Evolutionary conservation across 805 yeast species (phyloP).

Genomic region (Candida sphagnicola): DNA sequence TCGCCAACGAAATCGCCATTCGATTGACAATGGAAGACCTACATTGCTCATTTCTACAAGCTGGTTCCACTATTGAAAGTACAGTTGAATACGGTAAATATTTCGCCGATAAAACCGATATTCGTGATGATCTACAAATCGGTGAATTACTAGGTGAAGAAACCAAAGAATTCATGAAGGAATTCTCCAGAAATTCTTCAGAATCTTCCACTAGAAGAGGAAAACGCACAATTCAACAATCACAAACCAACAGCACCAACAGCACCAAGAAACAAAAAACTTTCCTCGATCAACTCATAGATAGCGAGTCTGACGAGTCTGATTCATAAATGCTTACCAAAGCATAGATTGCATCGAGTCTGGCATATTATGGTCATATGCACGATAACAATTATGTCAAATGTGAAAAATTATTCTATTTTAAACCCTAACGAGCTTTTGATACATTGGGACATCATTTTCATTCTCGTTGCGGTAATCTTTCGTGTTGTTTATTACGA

Average conservation of each 20-base stretch:
- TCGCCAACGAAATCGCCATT: slow-evolving; percentile 60
- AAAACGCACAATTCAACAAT: no score
- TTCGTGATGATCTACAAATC: slow-evolving; percentile 24
- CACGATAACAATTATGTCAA: background rate
- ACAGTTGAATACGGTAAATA: slow-evolving; percentile 47
- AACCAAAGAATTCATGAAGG: slow-evolving; percentile 8
- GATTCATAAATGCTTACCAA: no score
- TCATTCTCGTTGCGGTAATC: background rate
- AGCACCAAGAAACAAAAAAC: background rate
- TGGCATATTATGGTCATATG: no score
- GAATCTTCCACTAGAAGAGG: background rate
- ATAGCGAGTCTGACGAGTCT: background rate
- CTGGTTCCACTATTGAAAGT: slow-evolving; percentile 42
- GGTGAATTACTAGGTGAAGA: slow-evolving; percentile 10
- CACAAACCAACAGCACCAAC: no score
- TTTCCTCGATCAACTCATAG: background rate
- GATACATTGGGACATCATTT: background rate
- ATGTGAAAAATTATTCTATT: background rate
- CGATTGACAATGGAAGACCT: slow-evolving; percentile 48
- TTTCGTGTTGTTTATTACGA: background rate
- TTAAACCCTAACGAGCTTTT: no score
- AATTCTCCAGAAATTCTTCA: slow-evolving; percentile 1
- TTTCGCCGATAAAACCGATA: slow-evolving; percentile 27
- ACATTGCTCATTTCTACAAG: slow-evolving; percentile 31
- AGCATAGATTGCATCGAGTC: no score